Percentiles rank a stretch among this genome's conserved stretches.
Conservation (phyloP, 306 rosid genomes). For the Prunus fruticosa region DNA sequence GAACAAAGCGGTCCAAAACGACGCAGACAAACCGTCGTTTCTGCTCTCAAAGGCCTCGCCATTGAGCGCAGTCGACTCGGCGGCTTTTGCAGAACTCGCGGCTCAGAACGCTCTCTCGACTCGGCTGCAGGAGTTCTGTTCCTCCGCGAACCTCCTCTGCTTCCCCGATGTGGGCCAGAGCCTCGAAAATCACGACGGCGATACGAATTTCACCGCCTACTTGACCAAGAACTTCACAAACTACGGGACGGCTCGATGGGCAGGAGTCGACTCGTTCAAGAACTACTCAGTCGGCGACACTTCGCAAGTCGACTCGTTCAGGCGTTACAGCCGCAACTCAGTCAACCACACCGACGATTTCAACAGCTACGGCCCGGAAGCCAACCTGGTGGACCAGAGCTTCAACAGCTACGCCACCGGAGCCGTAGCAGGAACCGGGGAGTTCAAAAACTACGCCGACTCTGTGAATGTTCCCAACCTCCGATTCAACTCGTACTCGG, state of each 20-base stretch:
- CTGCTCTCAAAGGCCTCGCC: slow-evolving; percentile 78
- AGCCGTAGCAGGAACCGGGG: slow-evolving; percentile 72
- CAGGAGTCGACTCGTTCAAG: slow-evolving; percentile 65
- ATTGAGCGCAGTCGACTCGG: slow-evolving; percentile 53
- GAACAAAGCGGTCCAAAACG: slow-evolving; percentile 83
- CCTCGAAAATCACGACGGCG: slow-evolving; percentile 60
- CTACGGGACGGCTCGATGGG: slow-evolving; percentile 71
- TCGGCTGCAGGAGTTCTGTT: slow-evolving; percentile 68
- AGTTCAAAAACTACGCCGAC: slow-evolving; percentile 53
- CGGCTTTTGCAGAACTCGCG: slow-evolving; percentile 62
- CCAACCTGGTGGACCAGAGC: slow-evolving; percentile 73
- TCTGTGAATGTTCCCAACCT: slow-evolving; percentile 61
- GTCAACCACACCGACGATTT: slow-evolving; percentile 54
- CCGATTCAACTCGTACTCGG: slow-evolving; percentile 69
- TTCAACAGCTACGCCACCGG: slow-evolving; percentile 65
- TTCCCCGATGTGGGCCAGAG: slow-evolving; percentile 50
- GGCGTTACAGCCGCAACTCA: slow-evolving; percentile 76
- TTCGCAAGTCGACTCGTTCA: slow-evolving; percentile 67
- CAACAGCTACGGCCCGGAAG: slow-evolving; percentile 36
- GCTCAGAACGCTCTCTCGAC: slow-evolving; percentile 45
- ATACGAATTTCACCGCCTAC: slow-evolving; percentile 53
- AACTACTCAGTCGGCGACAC: slow-evolving; percentile 57
- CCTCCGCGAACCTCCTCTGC: slow-evolving; percentile 81
- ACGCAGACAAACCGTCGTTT: slow-evolving; percentile 45
- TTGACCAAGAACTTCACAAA: slow-evolving; percentile 61